Evolutionary conservation across 306 rosid species (phyloP), one percentile per base, ranked within the genome.

Genomic region (Inga laurina): DNA sequence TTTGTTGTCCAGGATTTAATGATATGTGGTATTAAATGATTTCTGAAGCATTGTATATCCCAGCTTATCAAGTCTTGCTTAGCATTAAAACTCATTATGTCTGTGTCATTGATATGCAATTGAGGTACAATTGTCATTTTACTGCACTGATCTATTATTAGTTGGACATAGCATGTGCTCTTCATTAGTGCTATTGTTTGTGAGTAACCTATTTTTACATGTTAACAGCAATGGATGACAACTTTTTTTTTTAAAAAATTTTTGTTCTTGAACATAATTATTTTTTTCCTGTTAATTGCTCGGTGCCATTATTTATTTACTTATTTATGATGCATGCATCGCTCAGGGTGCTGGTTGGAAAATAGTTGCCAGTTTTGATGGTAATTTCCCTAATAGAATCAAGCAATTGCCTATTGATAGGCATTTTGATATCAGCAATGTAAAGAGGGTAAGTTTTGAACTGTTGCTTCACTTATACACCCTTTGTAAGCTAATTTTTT

Each of bases 281-380:
- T 52, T 54, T 83, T 77, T 27, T 65, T 12, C 43, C 43, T 7
- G 18, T 78, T 57, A 48, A 72, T 76, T 79, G 62, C 75, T 51
- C 24, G 44, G 7, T 49, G 43, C 6, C n/a, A 49, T 51, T 66
- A 51, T 51, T 51, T 51, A 51, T 49, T 41, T 48, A 10, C 61
- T n/a, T 61, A 87, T 35, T 39, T 37, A 76, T 21, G n/a, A 43
- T 84, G 56, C 61, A 43, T 72, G 24, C 76, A 52, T 76, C 57
- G 87, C 77, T 82, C 86, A 96, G 99, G 99, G 99, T 85, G 48
- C 99, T 89, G 99, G 99, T 73, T 96, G 99, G 99, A 96, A 96
- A 91, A 90, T 96, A 79, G 99, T 96, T 89, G 89, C 97, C 44
- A 92, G 96, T 88, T 95, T 95, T 62, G 99, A 95, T 89, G 99